Conservation (phyloP, 2,329 filamentous ascomycete species). For the Colletotrichum viniferum region DNA sequence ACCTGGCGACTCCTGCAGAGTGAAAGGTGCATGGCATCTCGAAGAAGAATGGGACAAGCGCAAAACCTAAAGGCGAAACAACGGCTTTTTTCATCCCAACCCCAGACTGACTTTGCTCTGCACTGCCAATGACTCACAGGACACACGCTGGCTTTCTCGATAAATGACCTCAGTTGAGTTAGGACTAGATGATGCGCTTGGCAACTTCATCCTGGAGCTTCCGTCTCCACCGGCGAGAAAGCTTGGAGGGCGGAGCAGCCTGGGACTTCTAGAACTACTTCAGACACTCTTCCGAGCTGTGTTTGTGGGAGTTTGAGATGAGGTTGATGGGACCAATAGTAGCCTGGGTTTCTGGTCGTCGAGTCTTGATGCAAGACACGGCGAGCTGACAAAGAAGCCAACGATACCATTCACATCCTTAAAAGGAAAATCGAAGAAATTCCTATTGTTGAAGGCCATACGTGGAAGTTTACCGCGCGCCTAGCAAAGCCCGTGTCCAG, state of each 20-base stretch:
- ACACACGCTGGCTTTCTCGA: not conserved
- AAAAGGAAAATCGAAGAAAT: not conserved
- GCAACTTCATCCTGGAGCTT: not conserved
- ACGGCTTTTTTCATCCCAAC: not conserved
- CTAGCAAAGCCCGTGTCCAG: not conserved
- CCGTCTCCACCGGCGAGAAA: not conserved
- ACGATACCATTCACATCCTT: not conserved
- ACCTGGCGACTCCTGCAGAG: not conserved
- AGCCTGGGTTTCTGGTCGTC: not conserved
- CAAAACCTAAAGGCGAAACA: not conserved
- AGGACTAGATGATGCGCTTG: not conserved
- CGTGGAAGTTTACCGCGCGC: not conserved
- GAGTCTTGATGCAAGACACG: not conserved
- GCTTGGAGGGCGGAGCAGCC: not conserved
- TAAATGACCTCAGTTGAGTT: not conserved
- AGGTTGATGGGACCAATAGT: not conserved
- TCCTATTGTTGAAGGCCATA: accelerated
- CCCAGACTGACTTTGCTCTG: not conserved
- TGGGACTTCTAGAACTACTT: not conserved
- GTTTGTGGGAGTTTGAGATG: not conserved
- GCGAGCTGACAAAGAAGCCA: not conserved
- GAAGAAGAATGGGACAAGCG: not conserved
- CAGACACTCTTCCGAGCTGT: not conserved
- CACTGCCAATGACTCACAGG: not conserved
- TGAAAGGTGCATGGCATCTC: not conserved